Evolutionary conservation across 73 alveolate species (phyloP), one percentile per base, ranked within the genome.

Genomic region (Paramecium sexaurelia): DNA sequence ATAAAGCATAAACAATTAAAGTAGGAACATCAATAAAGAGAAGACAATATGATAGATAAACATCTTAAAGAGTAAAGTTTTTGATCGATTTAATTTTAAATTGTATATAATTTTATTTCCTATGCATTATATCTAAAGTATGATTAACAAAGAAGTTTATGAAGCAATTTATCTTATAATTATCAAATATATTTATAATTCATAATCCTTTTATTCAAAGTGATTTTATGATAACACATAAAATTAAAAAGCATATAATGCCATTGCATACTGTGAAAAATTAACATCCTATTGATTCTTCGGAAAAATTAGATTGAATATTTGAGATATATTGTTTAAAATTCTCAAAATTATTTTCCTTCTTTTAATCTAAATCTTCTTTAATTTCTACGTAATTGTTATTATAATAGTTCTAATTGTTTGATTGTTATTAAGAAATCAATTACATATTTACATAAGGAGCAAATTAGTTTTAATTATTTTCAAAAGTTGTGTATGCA

Each of bases 251-350:
- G 17, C 86, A 71, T 27, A 71, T 15, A 27, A 71, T 37, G 17
- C 32, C 9, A 71, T 71, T 71, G 43, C 86, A 71, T 15, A 71
- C 35, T 32, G 86, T 71, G 37, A 71, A 32, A 29, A 71, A 19
- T 71, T 71, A 24, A 10, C 86, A 71, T 27, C 55, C 56, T 11
- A 33, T n/a, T 29, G 86, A 71, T 71, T 37, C 86, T 35, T 71
- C 86, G 5, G 32, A 20, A 24, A 71, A 71, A 35, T 71, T 35
- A 11, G 17, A 71, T 71, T 35, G 37, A 13, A 71, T 11, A 29
- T 71, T 71, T 37, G 37, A 33, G 3, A 61, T 40, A 37, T 66
- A 66, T 11, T 66, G 39, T 29, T 71, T 71, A 37, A 71, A 71
- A 33, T 29, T 71, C 19, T 33, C 22, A 35, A 35, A 32, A n/a